Evolutionary conservation across 2,329 filamentous ascomycete species (phyloP), one percentile per base, ranked within the genome.

Genomic region (Elsinoe ampelina): DNA sequence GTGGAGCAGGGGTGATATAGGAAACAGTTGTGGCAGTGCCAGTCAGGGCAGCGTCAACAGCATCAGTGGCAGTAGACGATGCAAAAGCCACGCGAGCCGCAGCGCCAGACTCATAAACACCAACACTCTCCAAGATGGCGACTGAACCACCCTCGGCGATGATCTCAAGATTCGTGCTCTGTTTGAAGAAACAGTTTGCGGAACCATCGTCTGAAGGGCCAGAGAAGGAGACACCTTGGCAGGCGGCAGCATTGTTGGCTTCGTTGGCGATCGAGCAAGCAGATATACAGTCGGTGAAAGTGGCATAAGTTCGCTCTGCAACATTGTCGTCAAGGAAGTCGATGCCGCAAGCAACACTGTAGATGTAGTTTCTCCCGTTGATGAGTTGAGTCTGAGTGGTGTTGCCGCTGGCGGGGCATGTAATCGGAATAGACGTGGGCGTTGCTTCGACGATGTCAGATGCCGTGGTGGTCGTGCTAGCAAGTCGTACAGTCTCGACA

Each of bases 101-200:
- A 6, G 52, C 52, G 17, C 36, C 52, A 13, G 52, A 42, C 36
- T 55, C 52, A 38, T 30, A 55, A 15, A 45, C 52, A 6, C 52
- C 52, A n/a, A 55, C 52, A 19, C 22, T 43, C 43, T 63, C 63
- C 17, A 70, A 58, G 19, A 68, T 57, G 17, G 66, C 68, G 26
- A 63, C 64, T 56, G 66, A 61, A 38, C 66, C 61, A 12, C 66
- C 66, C 10, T 57, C 34, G 11, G 63, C 63, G 6, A 62, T 48
- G 5, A 66, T 62, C 10, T 59, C 63, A 11, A 57, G 59, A 19
- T 66, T 64, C 11, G 63, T 62, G 11, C 60, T 59, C 2, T 60
- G 52, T 57, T 69, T 69, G 48, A 70, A 56, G 60, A 68, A 67
- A 55, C 68, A 70, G 48, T 68, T 69, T 36, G 61, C 61, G 22